Conservation (phyloP, 192 early-diverging fungal species). For the Thamnidium elegans region DNA sequence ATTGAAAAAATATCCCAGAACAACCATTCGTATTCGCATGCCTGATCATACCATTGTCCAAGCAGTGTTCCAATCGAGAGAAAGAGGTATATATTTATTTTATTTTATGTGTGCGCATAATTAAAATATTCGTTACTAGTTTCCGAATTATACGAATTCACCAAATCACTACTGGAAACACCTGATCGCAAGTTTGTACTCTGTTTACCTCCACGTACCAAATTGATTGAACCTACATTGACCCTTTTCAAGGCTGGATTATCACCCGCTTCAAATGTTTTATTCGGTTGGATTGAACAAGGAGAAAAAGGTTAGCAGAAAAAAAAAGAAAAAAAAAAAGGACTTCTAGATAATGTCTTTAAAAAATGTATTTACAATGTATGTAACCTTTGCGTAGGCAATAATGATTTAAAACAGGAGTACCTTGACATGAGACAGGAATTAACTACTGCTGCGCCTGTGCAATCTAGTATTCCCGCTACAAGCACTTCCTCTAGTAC, state of each 20-base stretch:
- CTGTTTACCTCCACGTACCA: constrained; percentile 49
- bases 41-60: constrained; percentile 75
- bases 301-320: not conserved
- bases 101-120: not conserved
- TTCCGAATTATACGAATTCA: constrained; percentile 34
- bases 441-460: not conserved
- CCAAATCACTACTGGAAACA: constrained; percentile 30
- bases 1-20: constrained; percentile 70
- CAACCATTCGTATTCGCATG: constrained; percentile 79
- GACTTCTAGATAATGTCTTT: not conserved
- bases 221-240: constrained; percentile 40
- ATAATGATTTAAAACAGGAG: constrained; percentile 10
- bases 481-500: not conserved
- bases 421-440: constrained; percentile 19
- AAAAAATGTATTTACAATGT: not conserved
- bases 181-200: constrained; percentile 40
- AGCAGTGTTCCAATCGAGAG: constrained; percentile 68
- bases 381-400: not conserved
- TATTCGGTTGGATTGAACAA: constrained; percentile 47
- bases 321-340: not conserved
- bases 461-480: not conserved
- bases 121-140: constrained; percentile 15
- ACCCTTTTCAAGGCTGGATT: constrained; percentile 50
- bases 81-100: constrained; percentile 41
- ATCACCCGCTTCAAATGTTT: constrained; percentile 53